Evolutionary conservation across 441 rosid species (phyloP).

Genomic region (Pelargonium citronellum): DNA sequence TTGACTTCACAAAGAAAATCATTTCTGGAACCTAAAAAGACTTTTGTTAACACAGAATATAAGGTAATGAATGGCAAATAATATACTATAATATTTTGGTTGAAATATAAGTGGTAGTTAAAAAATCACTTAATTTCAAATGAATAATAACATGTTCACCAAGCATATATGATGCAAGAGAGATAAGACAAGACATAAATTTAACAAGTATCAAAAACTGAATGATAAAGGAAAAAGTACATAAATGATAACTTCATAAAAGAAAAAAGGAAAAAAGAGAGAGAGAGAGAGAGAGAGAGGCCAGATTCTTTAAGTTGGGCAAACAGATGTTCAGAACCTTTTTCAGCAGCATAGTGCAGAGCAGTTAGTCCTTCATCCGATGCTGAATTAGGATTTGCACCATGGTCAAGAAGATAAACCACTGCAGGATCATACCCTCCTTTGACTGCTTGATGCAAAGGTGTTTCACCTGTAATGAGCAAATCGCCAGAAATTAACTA

Average conservation of each 20-base stretch:
- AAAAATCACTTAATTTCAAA: too few species aligned
- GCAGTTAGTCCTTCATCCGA: neutral
- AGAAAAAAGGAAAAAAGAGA: neutral
- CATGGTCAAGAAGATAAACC: neutral
- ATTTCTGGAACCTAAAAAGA: too few species aligned
- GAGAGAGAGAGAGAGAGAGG: too few species aligned
- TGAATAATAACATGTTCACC: too few species aligned
- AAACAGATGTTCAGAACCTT: neutral
- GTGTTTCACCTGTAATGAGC: neutral
- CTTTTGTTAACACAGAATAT: too few species aligned
- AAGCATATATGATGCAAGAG: too few species aligned
- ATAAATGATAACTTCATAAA: neutral
- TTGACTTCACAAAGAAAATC: too few species aligned
- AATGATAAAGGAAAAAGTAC: neutral
- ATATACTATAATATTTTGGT: too few species aligned
- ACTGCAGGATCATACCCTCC: neutral
- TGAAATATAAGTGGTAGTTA: too few species aligned
- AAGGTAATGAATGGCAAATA: too few species aligned
- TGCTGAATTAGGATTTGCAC: neutral
- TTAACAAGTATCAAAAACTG: too few species aligned
- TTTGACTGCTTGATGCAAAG: neutral
- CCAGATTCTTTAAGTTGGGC: neutral
- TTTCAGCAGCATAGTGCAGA: neutral
- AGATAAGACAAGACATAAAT: too few species aligned
- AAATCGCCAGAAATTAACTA: neutral